These are phyloP conservation scores for Hygrophila difformis DNA, from an alignment of 257 asterid species.

Conservation along the genomic window DNA sequence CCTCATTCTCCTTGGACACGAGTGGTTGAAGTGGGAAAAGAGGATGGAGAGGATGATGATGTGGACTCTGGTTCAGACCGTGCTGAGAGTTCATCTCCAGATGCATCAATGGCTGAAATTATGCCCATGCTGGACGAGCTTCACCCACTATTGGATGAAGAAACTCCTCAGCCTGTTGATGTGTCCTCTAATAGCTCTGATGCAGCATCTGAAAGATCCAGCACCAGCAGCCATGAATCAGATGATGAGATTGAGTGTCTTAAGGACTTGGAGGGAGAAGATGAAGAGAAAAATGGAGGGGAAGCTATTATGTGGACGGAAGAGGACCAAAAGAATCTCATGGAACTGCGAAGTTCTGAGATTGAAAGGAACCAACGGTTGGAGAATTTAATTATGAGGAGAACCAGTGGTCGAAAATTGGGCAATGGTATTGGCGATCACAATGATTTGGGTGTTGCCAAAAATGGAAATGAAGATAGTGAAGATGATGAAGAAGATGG, in stretches of 20 bases:
- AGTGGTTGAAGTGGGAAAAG: slow-evolving; percentile 22
- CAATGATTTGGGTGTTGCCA: slow-evolving; percentile 31
- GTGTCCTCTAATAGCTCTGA: slow-evolving; percentile 38
- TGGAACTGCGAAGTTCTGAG: slow-evolving; percentile 88
- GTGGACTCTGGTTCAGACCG: slow-evolving; percentile 62
- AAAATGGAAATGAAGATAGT: neutral
- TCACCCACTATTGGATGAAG: slow-evolving; percentile 70
- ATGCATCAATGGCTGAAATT: slow-evolving; percentile 89
- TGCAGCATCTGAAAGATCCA: slow-evolving; percentile 36
- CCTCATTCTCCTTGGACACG: slow-evolving; percentile 40
- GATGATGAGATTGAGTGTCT: slow-evolving; percentile 46
- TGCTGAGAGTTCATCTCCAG: slow-evolving; percentile 89
- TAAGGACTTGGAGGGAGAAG: slow-evolving; percentile 39
- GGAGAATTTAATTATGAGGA: slow-evolving; percentile 69
- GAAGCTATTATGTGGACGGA: slow-evolving; percentile 73
- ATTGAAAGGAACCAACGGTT: slow-evolving; percentile 76
- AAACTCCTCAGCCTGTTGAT: slow-evolving; percentile 33
- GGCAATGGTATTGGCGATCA: slow-evolving; percentile 29
- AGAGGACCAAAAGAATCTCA: slow-evolving; percentile 87
- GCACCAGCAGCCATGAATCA: slow-evolving; percentile 32
- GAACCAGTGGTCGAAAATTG: neutral
- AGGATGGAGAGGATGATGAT: slow-evolving; percentile 29
- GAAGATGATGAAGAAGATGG: slow-evolving; percentile 52
- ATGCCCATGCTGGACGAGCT: slow-evolving; percentile 92
- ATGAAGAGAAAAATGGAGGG: slow-evolving; percentile 50